Percentiles rank a stretch among this genome's conserved stretches.
These are phyloP conservation scores for Globisporangium polare DNA, from an alignment of 352 stramenopile species.

Conservation along the genomic window DNA sequence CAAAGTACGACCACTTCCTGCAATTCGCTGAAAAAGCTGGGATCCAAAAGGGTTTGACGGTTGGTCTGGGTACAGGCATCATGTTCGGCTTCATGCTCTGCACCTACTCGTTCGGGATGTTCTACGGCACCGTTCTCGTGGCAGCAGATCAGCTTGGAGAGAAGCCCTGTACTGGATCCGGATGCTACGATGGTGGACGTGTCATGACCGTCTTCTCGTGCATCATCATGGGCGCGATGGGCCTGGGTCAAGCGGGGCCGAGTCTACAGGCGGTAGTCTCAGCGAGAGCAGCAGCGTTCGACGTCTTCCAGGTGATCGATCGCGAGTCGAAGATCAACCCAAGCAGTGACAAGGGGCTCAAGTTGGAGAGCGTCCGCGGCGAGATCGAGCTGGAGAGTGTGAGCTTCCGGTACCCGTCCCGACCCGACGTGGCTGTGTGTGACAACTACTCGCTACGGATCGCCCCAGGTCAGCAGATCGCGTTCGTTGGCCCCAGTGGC, in stretches of 20 bases:
- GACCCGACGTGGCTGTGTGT: slow-evolving; percentile 26
- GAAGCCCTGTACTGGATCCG: slow-evolving; percentile 18
- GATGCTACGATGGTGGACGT: slow-evolving; percentile 37
- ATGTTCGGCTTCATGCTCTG: slow-evolving; percentile 37
- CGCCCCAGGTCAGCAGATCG: slow-evolving; percentile 34
- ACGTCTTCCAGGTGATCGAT: slow-evolving; percentile 55
- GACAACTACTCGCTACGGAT: slow-evolving; percentile 31
- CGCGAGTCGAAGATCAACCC: slow-evolving; percentile 44
- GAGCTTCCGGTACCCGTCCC: slow-evolving; percentile 34
- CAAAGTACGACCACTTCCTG: slow-evolving; percentile 40
- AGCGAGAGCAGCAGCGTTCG: slow-evolving; percentile 29
- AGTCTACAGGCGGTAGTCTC: slow-evolving; percentile 33
- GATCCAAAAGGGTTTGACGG: slow-evolving; percentile 34
- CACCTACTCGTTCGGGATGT: slow-evolving; percentile 55
- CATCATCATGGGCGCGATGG: slow-evolving; percentile 36
- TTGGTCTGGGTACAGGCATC: slow-evolving; percentile 31
- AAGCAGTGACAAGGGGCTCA: slow-evolving; percentile 21
- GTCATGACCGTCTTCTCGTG: slow-evolving; percentile 48
- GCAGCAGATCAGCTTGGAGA: slow-evolving; percentile 25
- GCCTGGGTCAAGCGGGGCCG: slow-evolving; percentile 32
- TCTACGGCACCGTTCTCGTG: slow-evolving; percentile 33
- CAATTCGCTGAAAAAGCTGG: slow-evolving; percentile 20
- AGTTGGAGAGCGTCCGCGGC: slow-evolving; percentile 26
- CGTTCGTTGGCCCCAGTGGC: slow-evolving; percentile 39
- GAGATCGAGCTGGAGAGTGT: slow-evolving; percentile 38